Conservation (phyloP, 1,139 yeast genomes). For the Saccharomyces hybrid region DNA sequence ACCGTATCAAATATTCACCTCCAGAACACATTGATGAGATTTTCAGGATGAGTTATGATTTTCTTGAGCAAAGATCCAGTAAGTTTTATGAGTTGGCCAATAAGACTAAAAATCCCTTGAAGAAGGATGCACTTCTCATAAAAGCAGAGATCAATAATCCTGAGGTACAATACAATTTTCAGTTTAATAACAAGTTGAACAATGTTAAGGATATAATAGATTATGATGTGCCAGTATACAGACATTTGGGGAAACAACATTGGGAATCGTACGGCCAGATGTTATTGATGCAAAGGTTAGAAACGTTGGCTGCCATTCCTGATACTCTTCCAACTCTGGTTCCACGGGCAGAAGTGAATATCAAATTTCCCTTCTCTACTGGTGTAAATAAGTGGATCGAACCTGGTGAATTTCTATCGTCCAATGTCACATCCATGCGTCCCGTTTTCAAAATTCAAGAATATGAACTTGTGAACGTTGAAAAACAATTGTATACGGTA, state of each 20-base stretch:
- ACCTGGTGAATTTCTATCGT: slow-evolving; percentile 71
- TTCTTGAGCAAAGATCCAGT: slow-evolving; percentile 44
- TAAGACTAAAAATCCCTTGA: slow-evolving; percentile 24
- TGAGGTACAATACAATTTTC: slow-evolving; percentile 66
- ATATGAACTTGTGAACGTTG: slow-evolving; percentile 45
- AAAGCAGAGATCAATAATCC: slow-evolving; percentile 69
- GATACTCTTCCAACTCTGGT: slow-evolving; percentile 85
- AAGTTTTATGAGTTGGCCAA: slow-evolving; percentile 19
- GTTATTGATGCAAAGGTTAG: slow-evolving; percentile 61
- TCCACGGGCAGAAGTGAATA: slow-evolving; percentile 70
- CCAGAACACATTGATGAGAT: slow-evolving; percentile 67
- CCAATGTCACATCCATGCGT: slow-evolving; percentile 61
- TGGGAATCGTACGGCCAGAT: slow-evolving; percentile 58
- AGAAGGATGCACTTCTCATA: slow-evolving; percentile 29
- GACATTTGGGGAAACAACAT: slow-evolving; percentile 55
- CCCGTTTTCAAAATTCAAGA: slow-evolving; percentile 73
- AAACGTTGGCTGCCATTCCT: slow-evolving; percentile 77
- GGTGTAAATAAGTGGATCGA: slow-evolving; percentile 57
- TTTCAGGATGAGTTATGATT: slow-evolving; percentile 58
- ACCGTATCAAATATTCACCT: slow-evolving; percentile 48
- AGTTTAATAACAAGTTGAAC: slow-evolving; percentile 34
- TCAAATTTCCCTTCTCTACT: slow-evolving; percentile 67
- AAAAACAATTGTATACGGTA: slow-evolving; percentile 55
- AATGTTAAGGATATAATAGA: slow-evolving; percentile 46
- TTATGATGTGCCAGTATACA: slow-evolving; percentile 67